These are phyloP conservation scores for Diplogelasinospora grovesii DNA, from an alignment of 495 filamentous ascomycete genomes.

Conservation along the genomic window DNA sequence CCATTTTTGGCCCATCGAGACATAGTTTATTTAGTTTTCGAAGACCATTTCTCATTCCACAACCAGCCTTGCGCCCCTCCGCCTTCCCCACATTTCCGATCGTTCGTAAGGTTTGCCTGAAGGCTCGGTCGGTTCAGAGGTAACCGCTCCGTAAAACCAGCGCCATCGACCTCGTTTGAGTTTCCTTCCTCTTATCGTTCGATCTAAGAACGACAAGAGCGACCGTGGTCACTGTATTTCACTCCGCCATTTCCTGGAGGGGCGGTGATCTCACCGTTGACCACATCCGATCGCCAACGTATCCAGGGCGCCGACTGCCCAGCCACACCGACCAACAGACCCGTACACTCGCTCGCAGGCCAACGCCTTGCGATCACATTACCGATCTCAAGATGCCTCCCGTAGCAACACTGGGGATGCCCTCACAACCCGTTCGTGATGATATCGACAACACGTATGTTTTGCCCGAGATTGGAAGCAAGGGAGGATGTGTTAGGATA, in stretches of 20 bases:
- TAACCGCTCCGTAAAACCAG: not conserved
- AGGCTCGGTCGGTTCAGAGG: not conserved
- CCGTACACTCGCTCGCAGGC: slow-evolving; percentile 1
- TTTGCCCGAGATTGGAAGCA: too few species aligned
- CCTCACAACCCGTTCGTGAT: slow-evolving; percentile 61
- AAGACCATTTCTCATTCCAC: too few species aligned
- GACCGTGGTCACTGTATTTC: too few species aligned
- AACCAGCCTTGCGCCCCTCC: not conserved
- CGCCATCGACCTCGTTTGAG: not conserved
- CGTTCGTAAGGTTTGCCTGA: slow-evolving; percentile 7
- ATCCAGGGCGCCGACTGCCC: too few species aligned
- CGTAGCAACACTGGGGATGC: slow-evolving; percentile 26
- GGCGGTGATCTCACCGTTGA: too few species aligned
- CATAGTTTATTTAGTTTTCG: too few species aligned
- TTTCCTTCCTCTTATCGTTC: not conserved
- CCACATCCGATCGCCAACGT: too few species aligned
- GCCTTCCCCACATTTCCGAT: slow-evolving; percentile 13
- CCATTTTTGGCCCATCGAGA: too few species aligned
- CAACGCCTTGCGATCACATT: not conserved
- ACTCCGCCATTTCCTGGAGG: too few species aligned
- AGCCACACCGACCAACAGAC: too few species aligned
- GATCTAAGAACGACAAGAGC: too few species aligned
- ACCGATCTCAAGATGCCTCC: slow-evolving; percentile 18
- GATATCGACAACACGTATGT: slow-evolving; percentile 79
- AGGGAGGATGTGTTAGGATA: slow-evolving; percentile 3